Evolutionary conservation across 176 grass and related monocot genomes (phyloP), one percentile per base, ranked within the genome.

Genomic region (Musa troglodytarum): DNA sequence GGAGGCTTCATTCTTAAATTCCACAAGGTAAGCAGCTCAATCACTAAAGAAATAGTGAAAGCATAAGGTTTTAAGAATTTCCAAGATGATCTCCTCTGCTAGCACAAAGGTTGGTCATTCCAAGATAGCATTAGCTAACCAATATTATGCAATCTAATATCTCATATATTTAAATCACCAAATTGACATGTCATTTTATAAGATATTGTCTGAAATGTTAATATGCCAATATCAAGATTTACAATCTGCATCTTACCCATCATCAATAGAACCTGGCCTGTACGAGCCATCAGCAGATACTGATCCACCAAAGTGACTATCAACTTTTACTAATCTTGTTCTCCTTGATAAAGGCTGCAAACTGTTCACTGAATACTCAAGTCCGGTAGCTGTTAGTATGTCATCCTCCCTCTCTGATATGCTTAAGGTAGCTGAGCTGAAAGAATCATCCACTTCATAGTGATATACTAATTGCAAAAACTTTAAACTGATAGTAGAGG

Each of bases 281-380:
- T 76, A 81, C 77, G 82, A 82, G 77, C 90, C 88, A 78, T 88
- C 86, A 73, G 82, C 78, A 75, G 81, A 73, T 15, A 29, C 26
- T 16, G 49, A 14, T 61, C 82, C 74, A 34, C 86, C 76, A 70
- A 87, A 82, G 58, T 86, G 78, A 85, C 76, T 89, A 57, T 91
- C 86, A 75, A 78, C 84, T 89, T 87, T 98, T 68, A 93, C 79
- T 82, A 82, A 86, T 71, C 81, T 86, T 73, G 84, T 87, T 83
- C 82, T 98, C 86, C 90, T 89, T 53, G 94, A 91, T 69, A 87
- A 63, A 83, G 87, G 87, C 22, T 90, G 93, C 68, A 79, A 77
- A 71, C 73, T 81, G 79, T 80, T 89, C 83, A 83, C 59, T 80
- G 88, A 83, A 62, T 73, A 69, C 19, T 84, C 88, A 72, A 78